Evolutionary conservation across 345 rosid species (phyloP), one percentile per base, ranked within the genome.

Genomic region (Erucastrum elatum): DNA sequence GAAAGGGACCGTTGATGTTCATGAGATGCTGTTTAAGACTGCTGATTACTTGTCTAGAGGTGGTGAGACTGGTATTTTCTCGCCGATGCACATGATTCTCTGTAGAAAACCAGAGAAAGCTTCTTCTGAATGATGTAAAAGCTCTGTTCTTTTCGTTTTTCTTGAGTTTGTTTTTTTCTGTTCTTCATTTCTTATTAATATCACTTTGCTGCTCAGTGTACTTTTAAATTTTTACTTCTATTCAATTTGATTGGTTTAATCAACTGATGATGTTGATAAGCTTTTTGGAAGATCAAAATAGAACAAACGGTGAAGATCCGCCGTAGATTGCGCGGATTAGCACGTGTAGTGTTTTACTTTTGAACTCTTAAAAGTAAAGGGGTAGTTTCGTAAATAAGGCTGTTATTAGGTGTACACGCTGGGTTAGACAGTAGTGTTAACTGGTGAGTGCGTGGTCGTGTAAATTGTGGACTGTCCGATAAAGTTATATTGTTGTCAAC

Each of bases 1-100:
- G 0, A 94, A 92, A 68, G 98, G 98, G 16, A 91, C 97, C 15
- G 97, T 90, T 7, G 98, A 90, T 75, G 98, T 94, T 60, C 98
- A 94, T 76, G 91, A 92, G 67, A 90, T 94, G 97, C 90, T 94
- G 27, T 90, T 88, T 79, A 85, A 86, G 82, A 90, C 97, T 5
- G 98, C 97, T 8, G 94, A 90, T 85, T 83, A 85, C 71, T 85
- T 94, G 82, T 91, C 91, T 16, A 82, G 80, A 59, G 98, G 97
- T 0, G 98, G 97, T 2, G 97, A 94, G 66, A 83, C 86, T 37
- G 98, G 89, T n/a, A 94, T 94, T 13, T 94, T 94, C 85, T 44
- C 88, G 29, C 98, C 98, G 27, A 94, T 94, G 98, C 92, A 94
- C 80, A 92, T 94, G 97, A 80, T 92, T 56, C 97, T 94, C 81